Evolutionary conservation across 2,329 filamentous ascomycete species (phyloP), one percentile per base, ranked within the genome.

Genomic region (Exutisphaerella laricina): DNA sequence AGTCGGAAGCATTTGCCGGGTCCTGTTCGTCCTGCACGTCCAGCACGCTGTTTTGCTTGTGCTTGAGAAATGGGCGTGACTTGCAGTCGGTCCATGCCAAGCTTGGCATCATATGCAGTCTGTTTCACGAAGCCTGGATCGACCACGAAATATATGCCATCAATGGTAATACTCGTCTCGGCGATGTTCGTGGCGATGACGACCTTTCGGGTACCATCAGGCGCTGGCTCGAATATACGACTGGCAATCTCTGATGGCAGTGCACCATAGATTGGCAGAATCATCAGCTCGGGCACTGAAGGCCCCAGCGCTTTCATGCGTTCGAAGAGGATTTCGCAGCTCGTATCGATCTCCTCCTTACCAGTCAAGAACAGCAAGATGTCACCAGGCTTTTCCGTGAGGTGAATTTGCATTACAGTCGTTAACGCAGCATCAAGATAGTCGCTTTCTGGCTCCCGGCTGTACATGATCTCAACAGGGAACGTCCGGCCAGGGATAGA

Each of bases 111-210:
- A 61, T 96, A 98, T 1, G 87, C 89, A 55, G 92, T 96, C 62
- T 97, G 89, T 70, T 98, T 98, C 48, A 96, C 90, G 55, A 97
- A 98, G 1, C 92, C 92, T 2, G 92, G 89, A 58, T 98, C 92
- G 12, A 98, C 82, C 13, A 98, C 94, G 60, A 94, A 97, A 69
- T 90, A 96, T 53, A 98, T 95, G 36, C 90, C 85, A 61, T 98
- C 92, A 52, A 98, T 97, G 0, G 92, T 98, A 60, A 98, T 92
- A 41, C 88, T 95, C 0, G 92, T 98, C 62, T 98, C 92, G 1
- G 92, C 92, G 59, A 98, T 98, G 57, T 98, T 98, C 25, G 92
- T 98, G 2, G 92, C 92, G 61, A 98, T 94, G 46, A 98, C 88
- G 1, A 97, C 88, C 66, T 98, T 98, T 43, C 92, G 78, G 41